Evolutionary conservation across 192 early-diverging fungal species (phyloP), one percentile per base, ranked within the genome.

Genomic region (Jimgerdemannia lactiflua): DNA sequence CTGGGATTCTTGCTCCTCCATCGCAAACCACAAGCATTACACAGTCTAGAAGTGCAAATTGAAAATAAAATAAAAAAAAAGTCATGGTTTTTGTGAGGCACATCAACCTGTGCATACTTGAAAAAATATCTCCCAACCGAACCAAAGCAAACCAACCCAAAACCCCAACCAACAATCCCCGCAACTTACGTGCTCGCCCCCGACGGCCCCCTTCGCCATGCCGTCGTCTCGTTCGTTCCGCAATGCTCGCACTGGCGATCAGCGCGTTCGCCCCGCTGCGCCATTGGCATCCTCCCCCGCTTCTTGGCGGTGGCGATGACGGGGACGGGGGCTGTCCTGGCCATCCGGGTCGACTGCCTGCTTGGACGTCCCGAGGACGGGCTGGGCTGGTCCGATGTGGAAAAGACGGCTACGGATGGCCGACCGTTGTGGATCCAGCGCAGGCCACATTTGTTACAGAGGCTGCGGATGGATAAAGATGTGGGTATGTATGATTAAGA

Each of bases 1-100:
- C 78, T 20, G 10, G 66, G 7, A 4, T 14, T 73, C 66, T 70
- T 77, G 14, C 49, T 82, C 3, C 49, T 10, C 66, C 71, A 82
- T 39, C 78, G 54, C 66, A 77, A 71, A 8, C 76, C 80, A 70
- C 76, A 82, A 3, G 81, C 80, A 76, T 82, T 82, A 72, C 81
- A 82, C 4, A 81, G 75, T 29, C 80, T 77, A 71, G 69, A 42
- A 3, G 44, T 49, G 44, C 70, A 40, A 71, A 40, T 44, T 29
- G 29, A 29, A 29, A n/a, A n/a, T n/a, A n/a, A n/a, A n/a, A n/a
- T n/a, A n/a, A n/a, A n/a, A n/a, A n/a, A n/a, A n/a, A n/a, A n/a
- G n/a, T n/a, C n/a, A n/a, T 1, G 29, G 29, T 29, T 29, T 29
- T 29, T 29, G 29, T 29, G 29, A 29, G 29, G 29, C 29, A 29